phyloP scores from a whole-genome alignment of 768 basidiomycete genomes.

The Podaxis mareebaensis region DNA sequence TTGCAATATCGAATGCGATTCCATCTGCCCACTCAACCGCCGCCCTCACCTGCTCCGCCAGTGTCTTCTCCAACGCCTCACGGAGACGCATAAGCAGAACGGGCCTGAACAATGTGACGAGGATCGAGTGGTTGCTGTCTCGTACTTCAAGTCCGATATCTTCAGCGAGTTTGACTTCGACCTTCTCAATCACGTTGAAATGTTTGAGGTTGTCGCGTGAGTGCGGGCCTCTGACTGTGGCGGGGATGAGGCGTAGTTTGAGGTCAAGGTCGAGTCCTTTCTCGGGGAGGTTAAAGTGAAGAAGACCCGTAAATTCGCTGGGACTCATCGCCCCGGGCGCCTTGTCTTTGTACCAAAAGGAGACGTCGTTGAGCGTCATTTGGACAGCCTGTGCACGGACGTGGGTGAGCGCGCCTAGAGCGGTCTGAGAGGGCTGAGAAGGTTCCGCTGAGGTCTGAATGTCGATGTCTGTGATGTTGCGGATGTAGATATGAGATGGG shows the following conservation, averaged over 20 bases:
- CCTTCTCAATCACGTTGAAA: slow-evolving; percentile 60
- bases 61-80: slow-evolving; percentile 57
- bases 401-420: slow-evolving; percentile 65
- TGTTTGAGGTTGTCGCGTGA: slow-evolving; percentile 44
- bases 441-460: slow-evolving; percentile 45
- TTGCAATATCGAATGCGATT: slow-evolving; percentile 58
- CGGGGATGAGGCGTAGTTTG: slow-evolving; percentile 63
- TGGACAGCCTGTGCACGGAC: slow-evolving; percentile 67
- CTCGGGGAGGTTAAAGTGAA: slow-evolving; percentile 61
- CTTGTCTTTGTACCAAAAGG: slow-evolving; percentile 75
- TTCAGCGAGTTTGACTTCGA: slow-evolving; percentile 55
- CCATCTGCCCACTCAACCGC: slow-evolving; percentile 55
- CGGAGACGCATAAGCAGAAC: slow-evolving; percentile 56
- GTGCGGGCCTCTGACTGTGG: slow-evolving; percentile 37
- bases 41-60: slow-evolving; percentile 55
- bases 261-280: slow-evolving; percentile 72
- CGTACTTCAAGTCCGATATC: slow-evolving; percentile 55
- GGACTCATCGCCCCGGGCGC: slow-evolving; percentile 48
- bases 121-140: slow-evolving; percentile 63
- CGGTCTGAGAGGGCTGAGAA: slow-evolving; percentile 39
- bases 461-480: slow-evolving; percentile 62
- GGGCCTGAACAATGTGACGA: slow-evolving; percentile 64
- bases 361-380: slow-evolving; percentile 61
- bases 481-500: slow-evolving; percentile 70
- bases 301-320: slow-evolving; percentile 58